Conservation (phyloP, 805 yeast genomes). For the Yarrowia divulgata region DNA sequence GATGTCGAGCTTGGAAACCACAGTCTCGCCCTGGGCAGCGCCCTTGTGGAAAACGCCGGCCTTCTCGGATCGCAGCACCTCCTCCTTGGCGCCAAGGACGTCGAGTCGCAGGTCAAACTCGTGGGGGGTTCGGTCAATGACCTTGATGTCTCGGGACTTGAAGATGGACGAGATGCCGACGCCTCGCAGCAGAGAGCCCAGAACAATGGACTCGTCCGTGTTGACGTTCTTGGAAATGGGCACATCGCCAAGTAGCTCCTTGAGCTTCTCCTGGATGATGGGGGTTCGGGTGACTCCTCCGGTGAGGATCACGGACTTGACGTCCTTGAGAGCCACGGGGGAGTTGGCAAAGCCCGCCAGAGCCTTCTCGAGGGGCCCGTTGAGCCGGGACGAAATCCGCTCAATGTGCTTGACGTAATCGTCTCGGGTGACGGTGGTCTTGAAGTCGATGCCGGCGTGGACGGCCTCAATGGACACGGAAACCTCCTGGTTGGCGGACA, state of each 20-base stretch:
- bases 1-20: conserved; percentile 43
- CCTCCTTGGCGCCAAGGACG: conserved; percentile 42
- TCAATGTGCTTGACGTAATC: conserved; percentile 71
- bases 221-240: conserved; percentile 81
- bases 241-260: conserved; percentile 63
- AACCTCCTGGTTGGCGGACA: conserved; percentile 88
- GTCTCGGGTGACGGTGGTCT: conserved; percentile 69
- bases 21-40: conserved; percentile 51
- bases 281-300: conserved; percentile 96
- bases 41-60: conserved; percentile 58
- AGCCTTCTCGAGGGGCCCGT: conserved; percentile 56
- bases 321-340: conserved; percentile 49
- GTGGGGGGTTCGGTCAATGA: conserved; percentile 61
- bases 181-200: conserved; percentile 88
- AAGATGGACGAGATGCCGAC: conserved; percentile 73
- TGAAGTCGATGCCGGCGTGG: conserved; percentile 76
- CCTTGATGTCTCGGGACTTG: conserved; percentile 65
- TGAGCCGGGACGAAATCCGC: conserved; percentile 57
- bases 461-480: conserved; percentile 78
- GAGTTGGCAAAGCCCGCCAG: conserved; percentile 45
- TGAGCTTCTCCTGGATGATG: conserved; percentile 64
- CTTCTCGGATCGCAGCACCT: conserved; percentile 46
- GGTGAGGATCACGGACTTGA: conserved; percentile 74
- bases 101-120: conserved; percentile 57
- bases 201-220: conserved; percentile 93